Evolutionary conservation across 1,284 basidiomycete species (phyloP), one percentile per base, ranked within the genome.

Genomic region (Microbotryomycetes sp.): DNA sequence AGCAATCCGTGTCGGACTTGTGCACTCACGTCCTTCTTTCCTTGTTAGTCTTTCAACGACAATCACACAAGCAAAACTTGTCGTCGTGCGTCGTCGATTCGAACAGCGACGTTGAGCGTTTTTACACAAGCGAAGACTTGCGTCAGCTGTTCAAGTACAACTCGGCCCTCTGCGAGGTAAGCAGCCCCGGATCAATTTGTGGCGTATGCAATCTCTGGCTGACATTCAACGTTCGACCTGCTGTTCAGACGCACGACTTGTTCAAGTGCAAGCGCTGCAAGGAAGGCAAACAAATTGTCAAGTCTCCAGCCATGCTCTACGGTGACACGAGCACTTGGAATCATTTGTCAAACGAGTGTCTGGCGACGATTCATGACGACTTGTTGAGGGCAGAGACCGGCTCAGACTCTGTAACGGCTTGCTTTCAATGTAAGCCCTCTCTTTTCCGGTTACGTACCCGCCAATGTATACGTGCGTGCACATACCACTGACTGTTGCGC

Each of bases 251-350:
- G 31, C 96, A 98, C 72, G 91, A 96, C 73, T 92, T 90, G 4
- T 96, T 92, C 83, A 98, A 97, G 77, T 97, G 93, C 78, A 93
- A 91, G 76, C 82, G 93, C 30, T 99, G 96, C 78, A 87, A 83
- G 75, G 81, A 89, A 65, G 93, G 91, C 24, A 87, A 83, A 72
- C 94, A 98, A 76, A 75, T 82, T 50, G 80, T 84, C 73, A 96
- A 94, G 75, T 81, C 90, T 3, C 83, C 85, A 0, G 92, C 90
- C 0, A 76, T 98, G 73, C 76, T 98, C 21, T 98, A 98, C 70
- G 96, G 96, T 35, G 94, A 99, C 75, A 90, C 90, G 6, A 94
- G 90, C 86, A 91, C 92, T 89, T 98, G 94, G 96, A 98, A 99
- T 75, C 96, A 99, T 74, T 93, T 90, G 73, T 88, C 88, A 1